phyloP scores from a whole-genome alignment of 768 basidiomycete species.

The Leucocoprinus birnbaumii region DNA sequence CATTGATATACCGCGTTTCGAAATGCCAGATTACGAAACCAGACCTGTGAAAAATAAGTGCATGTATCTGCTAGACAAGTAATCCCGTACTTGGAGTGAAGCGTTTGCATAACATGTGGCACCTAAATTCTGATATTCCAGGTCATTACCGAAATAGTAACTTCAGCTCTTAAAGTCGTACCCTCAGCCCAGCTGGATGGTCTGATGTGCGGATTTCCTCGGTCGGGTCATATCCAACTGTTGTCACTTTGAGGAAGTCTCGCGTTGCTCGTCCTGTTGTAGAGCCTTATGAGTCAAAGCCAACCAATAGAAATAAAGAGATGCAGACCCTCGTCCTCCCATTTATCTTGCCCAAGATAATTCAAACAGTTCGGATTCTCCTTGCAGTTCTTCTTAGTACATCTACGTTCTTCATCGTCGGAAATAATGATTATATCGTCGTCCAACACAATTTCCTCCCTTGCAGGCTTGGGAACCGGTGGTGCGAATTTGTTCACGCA shows the following conservation, averaged over 20 bases:
- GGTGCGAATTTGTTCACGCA: conserved; percentile 57
- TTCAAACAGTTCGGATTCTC: conserved; percentile 85
- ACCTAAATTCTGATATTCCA: conserved; percentile 72
- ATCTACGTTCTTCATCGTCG: conserved; percentile 56
- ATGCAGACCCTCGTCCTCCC: conserved; percentile 67
- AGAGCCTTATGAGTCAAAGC: background rate
- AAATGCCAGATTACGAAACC: conserved; percentile 87
- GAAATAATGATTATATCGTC: conserved; percentile 70
- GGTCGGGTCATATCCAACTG: conserved; percentile 55
- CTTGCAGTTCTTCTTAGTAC: conserved; percentile 65
- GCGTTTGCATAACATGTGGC: conserved; percentile 98
- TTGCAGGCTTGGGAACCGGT: conserved; percentile 20
- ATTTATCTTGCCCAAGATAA: conserved; percentile 79
- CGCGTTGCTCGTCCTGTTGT: conserved; percentile 44
- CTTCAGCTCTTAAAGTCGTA: conserved; percentile 22
- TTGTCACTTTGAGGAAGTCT: conserved; percentile 47
- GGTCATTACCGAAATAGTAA: background rate
- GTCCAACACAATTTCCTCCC: conserved; percentile 52
- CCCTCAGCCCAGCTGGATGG: conserved; percentile 77
- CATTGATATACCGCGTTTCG: conserved; percentile 82
- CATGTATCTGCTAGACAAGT: background rate
- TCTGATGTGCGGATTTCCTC: conserved; percentile 45
- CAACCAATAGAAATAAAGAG: background rate
- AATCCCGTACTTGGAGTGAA: conserved; percentile 70
- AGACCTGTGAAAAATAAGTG: conserved; percentile 54